A percentile compares a stretch with the other conserved stretches of the same genome.
These are phyloP conservation scores for Alternaria metachromatica DNA, from an alignment of 2,329 filamentous ascomycete species.

Conservation along the genomic window DNA sequence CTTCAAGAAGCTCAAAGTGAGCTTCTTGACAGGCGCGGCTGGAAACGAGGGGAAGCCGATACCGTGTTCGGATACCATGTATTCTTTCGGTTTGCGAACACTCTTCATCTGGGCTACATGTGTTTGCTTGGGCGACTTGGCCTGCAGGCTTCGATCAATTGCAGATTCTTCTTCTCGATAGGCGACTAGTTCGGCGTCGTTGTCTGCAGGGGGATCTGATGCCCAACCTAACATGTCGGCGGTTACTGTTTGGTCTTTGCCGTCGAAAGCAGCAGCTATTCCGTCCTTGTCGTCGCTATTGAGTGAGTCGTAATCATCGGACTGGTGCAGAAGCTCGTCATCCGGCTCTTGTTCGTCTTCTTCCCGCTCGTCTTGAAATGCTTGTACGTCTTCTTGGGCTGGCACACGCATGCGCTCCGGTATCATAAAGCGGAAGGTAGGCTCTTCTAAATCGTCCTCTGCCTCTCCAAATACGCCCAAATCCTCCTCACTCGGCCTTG, in stretches of 20 bases:
- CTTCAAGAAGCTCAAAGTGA: conserved; percentile 74
- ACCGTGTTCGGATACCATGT: conserved; percentile 71
- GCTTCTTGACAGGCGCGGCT: conserved; percentile 71
- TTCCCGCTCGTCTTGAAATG: conserved; percentile 12
- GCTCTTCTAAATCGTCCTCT: conserved; percentile 45
- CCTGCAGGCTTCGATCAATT: conserved; percentile 43
- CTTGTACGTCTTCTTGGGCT: conserved; percentile 19
- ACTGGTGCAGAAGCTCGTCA: conserved; percentile 23
- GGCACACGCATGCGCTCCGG: conserved; percentile 41
- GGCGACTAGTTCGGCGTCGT: conserved; percentile 39
- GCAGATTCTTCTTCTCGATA: conserved; percentile 46
- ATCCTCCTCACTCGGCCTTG: conserved; percentile 38
- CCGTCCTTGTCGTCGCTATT: conserved; percentile 24
- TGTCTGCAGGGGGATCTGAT: conserved; percentile 32
- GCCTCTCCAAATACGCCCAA: conserved; percentile 42
- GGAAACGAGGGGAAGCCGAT: conserved; percentile 79
- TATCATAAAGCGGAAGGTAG: conserved; percentile 49
- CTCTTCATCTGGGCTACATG: conserved; percentile 20
- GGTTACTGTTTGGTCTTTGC: conserved; percentile 20
- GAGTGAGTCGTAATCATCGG: conserved; percentile 33
- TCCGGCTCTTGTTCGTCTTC: conserved; percentile 8
- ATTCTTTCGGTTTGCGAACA: conserved; percentile 54
- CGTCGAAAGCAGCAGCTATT: conserved; percentile 37
- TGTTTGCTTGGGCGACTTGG: conserved; percentile 30
- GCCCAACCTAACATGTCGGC: conserved; percentile 39